These are phyloP conservation scores for Nyctanthes arbortristis DNA, from an alignment of 257 asterid genomes.

Conservation along the genomic window DNA sequence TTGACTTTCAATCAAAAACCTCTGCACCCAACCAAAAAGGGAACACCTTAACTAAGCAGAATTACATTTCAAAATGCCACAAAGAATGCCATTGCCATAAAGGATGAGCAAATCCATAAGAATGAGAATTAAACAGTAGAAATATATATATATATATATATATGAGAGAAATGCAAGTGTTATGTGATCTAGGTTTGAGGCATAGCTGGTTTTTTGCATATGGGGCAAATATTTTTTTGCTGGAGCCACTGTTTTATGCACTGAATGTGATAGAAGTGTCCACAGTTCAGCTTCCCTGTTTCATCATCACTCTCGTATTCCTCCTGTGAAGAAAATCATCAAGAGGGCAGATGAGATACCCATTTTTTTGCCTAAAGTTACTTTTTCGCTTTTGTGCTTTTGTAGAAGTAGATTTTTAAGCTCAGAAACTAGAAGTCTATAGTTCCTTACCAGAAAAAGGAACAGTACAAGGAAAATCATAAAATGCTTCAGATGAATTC, in stretches of 20 bases:
- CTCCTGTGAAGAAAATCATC: conserved; percentile 47
- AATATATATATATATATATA: too few relatives aligned
- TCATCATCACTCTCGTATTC: conserved; percentile 73
- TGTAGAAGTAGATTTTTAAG: too few relatives aligned
- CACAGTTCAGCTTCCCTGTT: conserved; percentile 58
- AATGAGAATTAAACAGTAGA: conserved; percentile 7
- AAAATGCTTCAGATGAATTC: background rate
- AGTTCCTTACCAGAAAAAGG: too few relatives aligned
- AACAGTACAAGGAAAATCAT: background rate
- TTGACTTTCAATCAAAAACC: background rate
- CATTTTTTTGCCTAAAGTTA: too few relatives aligned
- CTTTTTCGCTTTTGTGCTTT: too few relatives aligned
- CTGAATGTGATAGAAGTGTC: conserved; percentile 39
- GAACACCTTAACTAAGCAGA: background rate
- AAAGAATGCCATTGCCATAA: conserved; percentile 41
- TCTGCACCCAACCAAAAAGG: background rate
- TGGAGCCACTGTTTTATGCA: conserved; percentile 46
- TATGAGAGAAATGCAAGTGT: conserved; percentile 12
- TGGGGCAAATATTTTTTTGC: conserved; percentile 39
- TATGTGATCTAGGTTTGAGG: conserved; percentile 33
- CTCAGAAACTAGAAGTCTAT: too few relatives aligned
- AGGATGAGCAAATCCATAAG: conserved; percentile 34
- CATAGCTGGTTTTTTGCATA: conserved; percentile 58
- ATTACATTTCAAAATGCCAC: conserved; percentile 19
- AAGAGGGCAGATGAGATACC: conserved; percentile 12